A percentile compares a stretch with the other conserved stretches of the same genome.
These are phyloP conservation scores for Sarocladium brachiariae DNA, from an alignment of 2,329 filamentous ascomycete species.

Conservation along the genomic window DNA sequence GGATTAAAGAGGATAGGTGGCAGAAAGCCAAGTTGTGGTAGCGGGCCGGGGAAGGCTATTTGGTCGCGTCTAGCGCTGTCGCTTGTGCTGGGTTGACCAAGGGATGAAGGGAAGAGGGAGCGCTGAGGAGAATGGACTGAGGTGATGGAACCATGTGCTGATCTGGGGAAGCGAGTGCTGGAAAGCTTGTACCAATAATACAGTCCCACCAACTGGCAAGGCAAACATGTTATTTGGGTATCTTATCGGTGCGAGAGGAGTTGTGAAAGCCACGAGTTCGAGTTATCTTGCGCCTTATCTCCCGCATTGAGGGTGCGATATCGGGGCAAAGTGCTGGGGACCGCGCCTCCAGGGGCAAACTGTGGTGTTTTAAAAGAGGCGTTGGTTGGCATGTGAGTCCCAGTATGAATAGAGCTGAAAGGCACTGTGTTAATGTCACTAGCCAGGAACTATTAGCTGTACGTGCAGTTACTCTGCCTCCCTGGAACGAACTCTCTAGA, in stretches of 20 bases:
- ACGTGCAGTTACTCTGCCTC: too few species aligned
- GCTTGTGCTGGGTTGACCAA: conserved; percentile 2
- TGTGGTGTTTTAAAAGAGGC: too few species aligned
- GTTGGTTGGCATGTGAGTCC: too few species aligned
- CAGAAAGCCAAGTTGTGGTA: not conserved
- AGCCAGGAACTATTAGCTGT: too few species aligned
- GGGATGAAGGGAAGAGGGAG: not conserved
- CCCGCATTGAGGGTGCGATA: not conserved
- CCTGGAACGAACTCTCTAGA: too few species aligned
- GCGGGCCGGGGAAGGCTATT: conserved; percentile 1
- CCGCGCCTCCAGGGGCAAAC: not conserved
- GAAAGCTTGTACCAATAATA: not conserved
- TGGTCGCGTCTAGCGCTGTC: not conserved
- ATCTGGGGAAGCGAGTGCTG: not conserved
- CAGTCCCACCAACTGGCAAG: too few species aligned
- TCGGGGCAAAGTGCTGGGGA: conserved; percentile 1
- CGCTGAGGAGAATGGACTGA: not conserved
- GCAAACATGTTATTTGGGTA: too few species aligned
- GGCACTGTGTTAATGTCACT: too few species aligned
- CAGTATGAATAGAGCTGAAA: too few species aligned
- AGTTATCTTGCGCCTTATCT: too few species aligned
- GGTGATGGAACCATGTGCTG: not conserved
- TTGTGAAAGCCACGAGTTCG: too few species aligned
- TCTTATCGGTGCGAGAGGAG: too few species aligned
- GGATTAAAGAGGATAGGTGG: not conserved